These are phyloP conservation scores for Yamadazyma kanchanaburiensis DNA, from an alignment of 1,139 yeast genomes.

Conservation along the genomic window DNA sequence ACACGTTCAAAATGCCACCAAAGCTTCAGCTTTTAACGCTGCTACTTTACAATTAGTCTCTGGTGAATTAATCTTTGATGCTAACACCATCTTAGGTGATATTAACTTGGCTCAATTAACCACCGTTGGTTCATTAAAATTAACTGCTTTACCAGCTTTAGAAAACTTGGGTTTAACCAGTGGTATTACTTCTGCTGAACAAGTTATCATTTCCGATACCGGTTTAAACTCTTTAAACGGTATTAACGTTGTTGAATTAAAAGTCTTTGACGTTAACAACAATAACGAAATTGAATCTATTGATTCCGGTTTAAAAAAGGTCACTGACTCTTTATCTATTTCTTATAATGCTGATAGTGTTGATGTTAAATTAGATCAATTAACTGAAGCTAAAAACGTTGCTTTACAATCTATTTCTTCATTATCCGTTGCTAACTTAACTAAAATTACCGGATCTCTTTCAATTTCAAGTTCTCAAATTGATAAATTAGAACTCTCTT, in stretches of 20 bases:
- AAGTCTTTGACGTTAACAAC: conserved; percentile 85
- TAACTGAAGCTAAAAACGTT: conserved; percentile 81
- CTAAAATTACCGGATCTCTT: conserved; percentile 72
- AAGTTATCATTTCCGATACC: conserved; percentile 82
- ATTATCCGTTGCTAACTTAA: conserved; percentile 65
- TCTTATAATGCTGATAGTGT: conserved; percentile 81
- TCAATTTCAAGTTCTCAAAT: conserved; percentile 69
- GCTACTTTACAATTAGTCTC: conserved; percentile 74
- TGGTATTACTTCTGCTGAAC: conserved; percentile 73
- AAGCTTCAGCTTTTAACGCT: conserved; percentile 64
- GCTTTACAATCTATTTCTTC: conserved; percentile 77
- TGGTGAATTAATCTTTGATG: conserved; percentile 60
- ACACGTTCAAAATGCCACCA: conserved; percentile 60
- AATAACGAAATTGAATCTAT: conserved; percentile 61
- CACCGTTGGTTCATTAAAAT: conserved; percentile 75
- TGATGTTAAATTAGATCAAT: conserved; percentile 63
- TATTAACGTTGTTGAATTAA: conserved; percentile 69
- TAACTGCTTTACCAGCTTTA: conserved; percentile 85
- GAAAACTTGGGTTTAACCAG: conserved; percentile 63
- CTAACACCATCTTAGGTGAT: conserved; percentile 63
- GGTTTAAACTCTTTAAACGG: conserved; percentile 76
- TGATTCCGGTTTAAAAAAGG: conserved; percentile 70
- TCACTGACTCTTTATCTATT: conserved; percentile 70
- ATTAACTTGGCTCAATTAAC: conserved; percentile 77
- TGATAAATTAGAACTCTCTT: conserved; percentile 53